Evolutionary conservation across 1,139 yeast species (phyloP), one percentile per base, ranked within the genome.

Genomic region (Saccharomyces uvarum): DNA sequence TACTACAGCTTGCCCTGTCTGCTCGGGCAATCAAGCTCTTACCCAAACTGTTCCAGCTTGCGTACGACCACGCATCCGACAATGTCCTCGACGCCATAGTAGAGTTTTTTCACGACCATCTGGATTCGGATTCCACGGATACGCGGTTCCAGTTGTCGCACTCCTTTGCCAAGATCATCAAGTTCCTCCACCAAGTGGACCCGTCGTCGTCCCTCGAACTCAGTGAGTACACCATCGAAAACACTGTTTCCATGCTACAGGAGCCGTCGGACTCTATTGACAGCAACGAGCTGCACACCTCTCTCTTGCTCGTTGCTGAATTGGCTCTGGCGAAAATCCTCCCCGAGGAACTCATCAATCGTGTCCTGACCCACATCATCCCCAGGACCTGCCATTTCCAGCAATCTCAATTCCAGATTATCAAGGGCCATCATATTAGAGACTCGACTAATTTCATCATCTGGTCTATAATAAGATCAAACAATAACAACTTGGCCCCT

Each of bases 371-470:
- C 13, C 27, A 44, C 6, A 24, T 50, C 13, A 29, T 50, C 29
- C 52, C 52, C 16, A 6, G 4, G n/a, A 42, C 52, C 24, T 33
- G 33, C 1, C 16, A 41, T 28, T 77, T 85, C 57, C 83, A 80
- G 54, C 85, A 83, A 55, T 68, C 72, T 47, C 67, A 77, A 52
- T 67, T 81, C 13, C 77, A 81, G 0, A 71, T 76, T 14, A 74
- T 82, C 0, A 65, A 79, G 11, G 96, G 96, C 0, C 72, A 79
- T 2, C 89, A 84, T 60, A 78, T 91, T 1, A 76, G 96, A 53
- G 98, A 91, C 67, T 83, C 97, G 0, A 83, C 95, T 0, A 87
- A 95, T 66, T 91, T 86, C 66, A 81, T 88, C 1, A 72, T 79
- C 50, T 84, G 90, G 90, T 77, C 88, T 0, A 54, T 82, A n/a